Percentiles rank a stretch among this genome's conserved stretches.
These are phyloP conservation scores for Chrysopogon serrulatus DNA, from an alignment of 176 grass and related monocot species.

Conservation along the genomic window DNA sequence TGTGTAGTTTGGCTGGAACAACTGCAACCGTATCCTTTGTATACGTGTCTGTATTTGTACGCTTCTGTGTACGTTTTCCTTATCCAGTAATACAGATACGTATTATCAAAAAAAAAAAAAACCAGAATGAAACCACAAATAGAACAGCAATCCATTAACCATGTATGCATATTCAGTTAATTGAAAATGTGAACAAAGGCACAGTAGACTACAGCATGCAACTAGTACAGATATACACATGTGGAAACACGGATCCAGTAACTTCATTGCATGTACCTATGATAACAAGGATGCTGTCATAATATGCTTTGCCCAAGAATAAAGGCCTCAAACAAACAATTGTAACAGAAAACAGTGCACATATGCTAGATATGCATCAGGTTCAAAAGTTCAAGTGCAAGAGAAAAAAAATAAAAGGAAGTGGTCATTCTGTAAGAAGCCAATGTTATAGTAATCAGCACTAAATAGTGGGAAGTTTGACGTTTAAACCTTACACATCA, in stretches of 20 bases:
- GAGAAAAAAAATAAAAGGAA: not conserved
- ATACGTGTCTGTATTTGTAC: too few relatives aligned
- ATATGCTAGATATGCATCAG: not conserved
- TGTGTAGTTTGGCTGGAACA: too few relatives aligned
- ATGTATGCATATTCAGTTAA: not conserved
- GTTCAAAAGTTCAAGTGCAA: not conserved
- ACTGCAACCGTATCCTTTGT: too few relatives aligned
- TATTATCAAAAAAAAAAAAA: too few relatives aligned
- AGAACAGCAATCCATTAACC: not conserved
- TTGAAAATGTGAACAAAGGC: conserved; percentile 8
- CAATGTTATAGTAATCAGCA: not conserved
- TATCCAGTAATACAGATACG: too few relatives aligned
- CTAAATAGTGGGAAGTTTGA: not conserved
- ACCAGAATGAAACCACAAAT: conserved; percentile 9
- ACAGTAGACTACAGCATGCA: not conserved
- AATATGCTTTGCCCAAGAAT: not conserved
- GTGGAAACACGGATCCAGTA: not conserved
- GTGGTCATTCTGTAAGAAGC: not conserved
- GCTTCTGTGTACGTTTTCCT: too few relatives aligned
- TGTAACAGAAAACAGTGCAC: not conserved
- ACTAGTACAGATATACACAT: not conserved
- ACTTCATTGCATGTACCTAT: not conserved
- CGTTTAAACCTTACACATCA: not conserved
- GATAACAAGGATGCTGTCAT: not conserved
- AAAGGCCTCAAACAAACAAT: not conserved